Conservation (phyloP, 192 early-diverging fungal genomes). For the Phlyctochytrium bullatum region DNA sequence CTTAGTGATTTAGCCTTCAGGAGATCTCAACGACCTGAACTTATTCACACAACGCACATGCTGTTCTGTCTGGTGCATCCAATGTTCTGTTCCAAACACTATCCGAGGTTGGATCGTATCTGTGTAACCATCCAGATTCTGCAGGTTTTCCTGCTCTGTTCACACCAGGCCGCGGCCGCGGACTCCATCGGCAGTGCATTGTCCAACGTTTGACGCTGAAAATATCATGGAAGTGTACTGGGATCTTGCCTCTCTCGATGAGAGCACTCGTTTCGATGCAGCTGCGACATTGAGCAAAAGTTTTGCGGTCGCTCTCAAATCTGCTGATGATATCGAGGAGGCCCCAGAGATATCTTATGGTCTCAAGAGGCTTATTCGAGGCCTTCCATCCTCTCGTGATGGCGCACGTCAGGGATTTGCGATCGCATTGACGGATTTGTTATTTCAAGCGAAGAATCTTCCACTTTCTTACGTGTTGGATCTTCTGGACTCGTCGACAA, state of each 20-base stretch:
- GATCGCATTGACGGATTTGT: slow-evolving; percentile 85
- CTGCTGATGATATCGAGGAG: slow-evolving; percentile 28
- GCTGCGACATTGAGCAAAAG: slow-evolving; percentile 39
- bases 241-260: slow-evolving; percentile 79
- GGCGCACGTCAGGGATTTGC: slow-evolving; percentile 95
- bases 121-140: too few species aligned
- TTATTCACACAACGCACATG: too few species aligned
- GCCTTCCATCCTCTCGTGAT: slow-evolving; percentile 79
- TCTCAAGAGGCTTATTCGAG: slow-evolving; percentile 80
- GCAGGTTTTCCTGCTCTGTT: too few species aligned
- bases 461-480: slow-evolving; percentile 64
- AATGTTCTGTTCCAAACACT: too few species aligned
- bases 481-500: slow-evolving; percentile 66
- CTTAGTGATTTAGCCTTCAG: too few species aligned
- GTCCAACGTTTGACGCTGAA: too few species aligned
- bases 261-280: slow-evolving; percentile 58
- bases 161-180: too few species aligned
- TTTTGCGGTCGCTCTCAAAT: background rate
- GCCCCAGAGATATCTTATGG: slow-evolving; percentile 83
- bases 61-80: too few species aligned
- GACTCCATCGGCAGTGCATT: too few species aligned
- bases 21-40: too few species aligned
- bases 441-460: slow-evolving; percentile 26
- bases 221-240: slow-evolving; percentile 72
- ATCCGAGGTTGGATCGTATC: too few species aligned